These are phyloP conservation scores for Sequoiadendron giganteum DNA, from an alignment of 75 land plant species.

Conservation along the genomic window DNA sequence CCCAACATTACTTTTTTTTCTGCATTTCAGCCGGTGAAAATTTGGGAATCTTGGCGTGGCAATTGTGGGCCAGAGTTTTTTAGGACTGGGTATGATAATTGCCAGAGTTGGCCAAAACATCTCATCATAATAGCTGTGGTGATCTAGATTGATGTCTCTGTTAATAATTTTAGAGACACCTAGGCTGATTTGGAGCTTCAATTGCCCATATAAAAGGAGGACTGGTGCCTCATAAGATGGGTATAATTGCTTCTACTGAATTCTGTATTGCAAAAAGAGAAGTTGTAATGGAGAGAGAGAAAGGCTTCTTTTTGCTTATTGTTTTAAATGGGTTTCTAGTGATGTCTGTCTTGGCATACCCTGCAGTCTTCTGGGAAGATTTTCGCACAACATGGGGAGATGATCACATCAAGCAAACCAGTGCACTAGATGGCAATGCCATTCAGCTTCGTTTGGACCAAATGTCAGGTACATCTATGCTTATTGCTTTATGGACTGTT, in stretches of 20 bases:
- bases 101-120: neutral
- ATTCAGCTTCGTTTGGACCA: conserved; percentile 58
- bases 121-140: neutral
- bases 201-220: neutral
- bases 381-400: conserved; percentile 53
- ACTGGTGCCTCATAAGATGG: neutral
- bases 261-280: neutral
- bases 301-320: neutral
- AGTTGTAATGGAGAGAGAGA: neutral
- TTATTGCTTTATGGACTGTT: neutral
- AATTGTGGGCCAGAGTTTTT: neutral
- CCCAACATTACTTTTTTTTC: too few species aligned
- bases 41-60: neutral
- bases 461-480: conserved; percentile 33
- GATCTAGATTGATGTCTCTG: conserved; percentile 1
- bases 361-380: conserved; percentile 49
- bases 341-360: conserved; percentile 15
- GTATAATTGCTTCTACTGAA: neutral
- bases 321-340: neutral
- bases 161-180: neutral
- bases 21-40: too few species aligned
- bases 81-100: neutral
- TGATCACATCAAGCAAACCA: conserved; percentile 35
- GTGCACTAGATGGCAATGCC: conserved; percentile 25
- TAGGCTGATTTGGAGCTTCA: neutral